Evolutionary conservation across 106 monocot genomes (phyloP).

Genomic region (Chionographis japonica): DNA sequence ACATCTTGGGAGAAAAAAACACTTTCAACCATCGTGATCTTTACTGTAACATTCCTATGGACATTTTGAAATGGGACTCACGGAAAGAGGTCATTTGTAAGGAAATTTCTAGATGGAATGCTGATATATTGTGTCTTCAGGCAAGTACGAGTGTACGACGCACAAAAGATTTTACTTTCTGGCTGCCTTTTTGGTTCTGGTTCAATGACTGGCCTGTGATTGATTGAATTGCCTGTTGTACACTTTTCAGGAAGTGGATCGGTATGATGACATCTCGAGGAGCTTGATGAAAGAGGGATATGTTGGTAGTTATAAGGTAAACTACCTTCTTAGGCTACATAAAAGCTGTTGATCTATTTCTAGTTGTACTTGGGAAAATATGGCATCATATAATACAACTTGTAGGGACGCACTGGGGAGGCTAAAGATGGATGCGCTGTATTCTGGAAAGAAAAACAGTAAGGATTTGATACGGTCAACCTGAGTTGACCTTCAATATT

Average conservation of each 20-base stretch:
- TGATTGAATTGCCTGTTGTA: neutral
- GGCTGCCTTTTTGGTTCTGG: neutral
- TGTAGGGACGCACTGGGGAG: slow-evolving; percentile 52
- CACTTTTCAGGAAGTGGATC: slow-evolving; percentile 58
- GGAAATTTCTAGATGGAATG: slow-evolving; percentile 45
- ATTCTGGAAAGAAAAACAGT: slow-evolving; percentile 63
- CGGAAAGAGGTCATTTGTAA: slow-evolving; percentile 42
- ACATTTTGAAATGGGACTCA: slow-evolving; percentile 45
- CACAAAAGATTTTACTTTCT: slow-evolving; percentile 2
- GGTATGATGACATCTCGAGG: slow-evolving; percentile 34
- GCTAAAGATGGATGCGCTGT: slow-evolving; percentile 68
- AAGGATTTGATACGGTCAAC: slow-evolving; percentile 1
- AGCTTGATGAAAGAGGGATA: slow-evolving; percentile 46
- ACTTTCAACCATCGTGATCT: slow-evolving; percentile 47
- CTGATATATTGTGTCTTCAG: slow-evolving; percentile 75
- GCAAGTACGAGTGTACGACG: slow-evolving; percentile 15
- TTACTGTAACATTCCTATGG: slow-evolving; percentile 42
- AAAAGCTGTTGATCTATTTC: neutral
- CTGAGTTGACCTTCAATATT: neutral
- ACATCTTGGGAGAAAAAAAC: slow-evolving; percentile 62
- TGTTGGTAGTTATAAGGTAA: slow-evolving; percentile 57
- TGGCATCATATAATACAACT: neutral
- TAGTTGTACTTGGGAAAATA: neutral
- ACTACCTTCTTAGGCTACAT: neutral
- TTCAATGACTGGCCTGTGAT: neutral